Evolutionary conservation across 2,329 filamentous ascomycete species (phyloP).

Genomic region (Cercospora nicotianae): DNA sequence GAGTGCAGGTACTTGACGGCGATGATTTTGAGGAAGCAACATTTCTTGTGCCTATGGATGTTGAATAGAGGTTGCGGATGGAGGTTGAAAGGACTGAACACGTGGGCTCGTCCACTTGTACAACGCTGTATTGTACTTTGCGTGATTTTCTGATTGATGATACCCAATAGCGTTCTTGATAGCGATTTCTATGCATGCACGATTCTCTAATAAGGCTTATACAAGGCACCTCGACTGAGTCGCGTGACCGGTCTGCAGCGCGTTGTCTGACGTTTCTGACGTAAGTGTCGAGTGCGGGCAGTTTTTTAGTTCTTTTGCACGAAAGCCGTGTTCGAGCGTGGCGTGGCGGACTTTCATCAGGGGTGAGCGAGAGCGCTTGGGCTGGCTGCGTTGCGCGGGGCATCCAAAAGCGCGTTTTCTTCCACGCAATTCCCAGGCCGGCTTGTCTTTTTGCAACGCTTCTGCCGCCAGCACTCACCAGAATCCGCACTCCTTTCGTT

Average conservation of each 20-base stretch:
- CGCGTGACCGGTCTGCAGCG: neutral
- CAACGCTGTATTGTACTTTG: neutral
- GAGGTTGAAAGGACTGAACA: neutral
- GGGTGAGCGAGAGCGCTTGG: neutral
- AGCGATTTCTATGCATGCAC: neutral
- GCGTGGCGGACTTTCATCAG: neutral
- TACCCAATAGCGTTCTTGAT: neutral
- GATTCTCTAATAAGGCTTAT: neutral
- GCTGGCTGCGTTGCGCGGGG: neutral
- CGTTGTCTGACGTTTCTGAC: neutral
- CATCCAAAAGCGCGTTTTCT: neutral
- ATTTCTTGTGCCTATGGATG: constrained; percentile 49
- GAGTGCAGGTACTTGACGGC: constrained; percentile 43
- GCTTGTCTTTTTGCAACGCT: neutral
- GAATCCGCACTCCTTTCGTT: neutral
- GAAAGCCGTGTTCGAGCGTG: neutral
- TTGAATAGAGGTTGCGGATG: constrained; percentile 1
- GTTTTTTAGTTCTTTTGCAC: neutral
- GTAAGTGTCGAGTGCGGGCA: neutral
- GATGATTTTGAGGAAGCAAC: constrained; percentile 69
- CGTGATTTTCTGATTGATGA: neutral
- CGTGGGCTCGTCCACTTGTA: neutral
- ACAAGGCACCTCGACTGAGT: neutral
- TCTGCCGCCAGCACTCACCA: neutral
- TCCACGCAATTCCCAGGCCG: neutral